These are phyloP conservation scores for Magnaporthiopsis rhizophila DNA, from an alignment of 2,329 filamentous ascomycete genomes.

Conservation along the genomic window DNA sequence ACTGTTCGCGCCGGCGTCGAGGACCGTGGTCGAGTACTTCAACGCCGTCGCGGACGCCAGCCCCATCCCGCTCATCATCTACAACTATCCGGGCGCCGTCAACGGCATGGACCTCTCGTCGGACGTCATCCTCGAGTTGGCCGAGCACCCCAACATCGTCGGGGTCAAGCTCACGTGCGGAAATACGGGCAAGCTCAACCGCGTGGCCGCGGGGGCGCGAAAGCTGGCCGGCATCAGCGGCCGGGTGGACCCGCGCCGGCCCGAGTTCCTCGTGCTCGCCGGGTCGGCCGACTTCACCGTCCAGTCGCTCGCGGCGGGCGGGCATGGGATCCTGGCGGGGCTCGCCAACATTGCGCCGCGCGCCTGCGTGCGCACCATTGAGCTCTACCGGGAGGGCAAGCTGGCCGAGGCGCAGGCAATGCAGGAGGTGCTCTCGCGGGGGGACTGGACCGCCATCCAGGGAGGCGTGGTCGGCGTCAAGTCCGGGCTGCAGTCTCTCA, in stretches of 20 bases:
- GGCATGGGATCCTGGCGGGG: constrained; percentile 64
- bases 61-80: constrained; percentile 59
- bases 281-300: constrained; percentile 67
- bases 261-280: constrained; percentile 60
- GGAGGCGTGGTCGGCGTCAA: constrained; percentile 67
- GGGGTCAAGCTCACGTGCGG: constrained; percentile 64
- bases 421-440: constrained; percentile 58
- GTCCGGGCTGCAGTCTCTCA: constrained; percentile 56
- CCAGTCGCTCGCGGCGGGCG: constrained; percentile 59
- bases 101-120: constrained; percentile 57
- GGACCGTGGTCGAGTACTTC: constrained; percentile 61
- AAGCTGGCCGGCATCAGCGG: constrained; percentile 19
- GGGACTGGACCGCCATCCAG: constrained; percentile 66
- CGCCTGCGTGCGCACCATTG: constrained; percentile 52
- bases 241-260: constrained; percentile 23
- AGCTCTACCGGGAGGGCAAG: constrained; percentile 51
- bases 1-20: constrained; percentile 52
- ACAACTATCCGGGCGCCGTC: constrained; percentile 61
- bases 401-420: constrained; percentile 51
- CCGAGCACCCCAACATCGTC: constrained; percentile 57
- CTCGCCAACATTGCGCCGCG: constrained; percentile 65
- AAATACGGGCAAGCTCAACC: constrained; percentile 63
- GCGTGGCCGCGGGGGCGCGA: constrained; percentile 48
- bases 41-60: constrained; percentile 53
- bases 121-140: constrained; percentile 50